Base-by-base conservation (phyloP, 164 flowering plant genomes). In the Aristolochia californica region DNA sequence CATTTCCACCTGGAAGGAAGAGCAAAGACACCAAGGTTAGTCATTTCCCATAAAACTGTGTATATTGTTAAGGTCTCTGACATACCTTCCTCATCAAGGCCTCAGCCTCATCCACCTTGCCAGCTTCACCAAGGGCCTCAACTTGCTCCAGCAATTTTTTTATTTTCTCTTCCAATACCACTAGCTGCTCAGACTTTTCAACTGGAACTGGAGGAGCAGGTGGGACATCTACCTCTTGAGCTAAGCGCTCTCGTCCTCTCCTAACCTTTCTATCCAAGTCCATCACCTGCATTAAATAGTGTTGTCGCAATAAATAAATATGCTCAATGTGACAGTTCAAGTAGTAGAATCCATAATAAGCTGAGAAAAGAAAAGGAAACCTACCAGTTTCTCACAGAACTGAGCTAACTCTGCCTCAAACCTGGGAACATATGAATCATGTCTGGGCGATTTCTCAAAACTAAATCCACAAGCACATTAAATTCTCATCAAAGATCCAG, bases 101-200 rank as follows among this genome's bases (percentile, higher is more conserved):
- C 70, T 94, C 97, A 56, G 99, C 99, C 72, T 94, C 99, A 78
- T 94, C 99, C 58, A 94, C 97, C 63, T 90, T 94, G 16, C 97
- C 99, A 66, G 83, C 88, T 86, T 94, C 99, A 68, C 99, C 97
- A 56, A 94, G 91, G 45, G 91, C 60, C 72, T 94, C 97, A n/a
- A 82, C 96, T 75, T 90, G 97, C 70, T 83, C 99, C 60, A 94
- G 75, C 45, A 94, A 78, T 55, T 87, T 90, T 68, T 94, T 90
- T 56, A 90, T 90, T 74, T 94, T 90, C 69, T 90, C 99, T 72
- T 90, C 99, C 71, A 90, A 73, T 38, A 85, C 79, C 60, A 94
- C 67, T 43, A 90, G 61, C 71, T 85, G 95, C 74, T 94, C 95
- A 62, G 95, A 72, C 67, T 93, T 93, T 69, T 89, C 97, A 54